phyloP scores from a whole-genome alignment of 2,329 filamentous ascomycete species.

The Bipolaris cookei region DNA sequence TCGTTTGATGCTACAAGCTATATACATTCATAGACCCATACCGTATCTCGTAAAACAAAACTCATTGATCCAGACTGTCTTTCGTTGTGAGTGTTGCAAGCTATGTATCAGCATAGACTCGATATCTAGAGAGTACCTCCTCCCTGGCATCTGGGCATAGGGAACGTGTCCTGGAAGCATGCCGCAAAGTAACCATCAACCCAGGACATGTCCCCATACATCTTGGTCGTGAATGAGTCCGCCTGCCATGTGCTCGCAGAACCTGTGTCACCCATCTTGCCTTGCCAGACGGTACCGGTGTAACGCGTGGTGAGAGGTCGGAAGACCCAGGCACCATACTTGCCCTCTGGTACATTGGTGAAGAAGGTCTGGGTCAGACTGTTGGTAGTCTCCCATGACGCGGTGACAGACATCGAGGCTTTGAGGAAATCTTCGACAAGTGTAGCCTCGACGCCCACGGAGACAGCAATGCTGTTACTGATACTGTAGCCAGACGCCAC shows the following conservation, averaged over 20 bases:
- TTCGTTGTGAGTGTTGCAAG: background rate
- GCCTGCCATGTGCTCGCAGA: conserved; percentile 36
- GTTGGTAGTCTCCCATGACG: conserved; percentile 42
- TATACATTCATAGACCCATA: background rate
- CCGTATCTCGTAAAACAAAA: background rate
- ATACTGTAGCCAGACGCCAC: conserved; percentile 48
- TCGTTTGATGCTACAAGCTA: background rate
- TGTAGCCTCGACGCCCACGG: conserved; percentile 18
- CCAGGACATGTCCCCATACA: conserved; percentile 46
- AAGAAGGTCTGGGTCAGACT: conserved; percentile 39
- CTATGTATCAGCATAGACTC: background rate
- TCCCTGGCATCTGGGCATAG: conserved; percentile 50
- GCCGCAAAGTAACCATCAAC: conserved; percentile 51
- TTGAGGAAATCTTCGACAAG: conserved; percentile 38
- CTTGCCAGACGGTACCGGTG: conserved; percentile 46
- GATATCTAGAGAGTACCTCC: conserved; percentile 24
- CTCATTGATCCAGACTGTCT: background rate
- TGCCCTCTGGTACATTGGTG: conserved; percentile 45
- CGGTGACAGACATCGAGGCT: conserved; percentile 39
- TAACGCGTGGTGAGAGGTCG: conserved; percentile 46
- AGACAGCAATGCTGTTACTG: conserved; percentile 42
- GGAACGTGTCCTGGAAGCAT: conserved; percentile 48
- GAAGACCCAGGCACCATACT: conserved; percentile 51
- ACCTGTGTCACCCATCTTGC: conserved; percentile 43
- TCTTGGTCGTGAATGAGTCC: conserved; percentile 47